These are phyloP conservation scores for Meira nashicola DNA, from an alignment of 1,284 basidiomycete genomes.

Conservation along the genomic window DNA sequence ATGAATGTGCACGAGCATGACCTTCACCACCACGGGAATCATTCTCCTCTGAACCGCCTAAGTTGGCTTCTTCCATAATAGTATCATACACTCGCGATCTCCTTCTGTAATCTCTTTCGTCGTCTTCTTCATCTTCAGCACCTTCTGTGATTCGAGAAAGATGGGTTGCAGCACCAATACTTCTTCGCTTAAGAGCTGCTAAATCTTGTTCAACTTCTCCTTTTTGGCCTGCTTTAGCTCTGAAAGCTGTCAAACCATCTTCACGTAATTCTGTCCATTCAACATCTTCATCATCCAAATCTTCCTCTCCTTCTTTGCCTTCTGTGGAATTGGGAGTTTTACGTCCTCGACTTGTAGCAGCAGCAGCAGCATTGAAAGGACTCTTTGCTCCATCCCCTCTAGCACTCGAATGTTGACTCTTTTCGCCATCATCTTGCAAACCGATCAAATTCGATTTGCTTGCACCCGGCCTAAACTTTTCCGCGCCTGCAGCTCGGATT, in stretches of 20 bases:
- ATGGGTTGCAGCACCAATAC: slow-evolving; percentile 11
- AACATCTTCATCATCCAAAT: slow-evolving; percentile 5
- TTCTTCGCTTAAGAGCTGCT: slow-evolving; percentile 5
- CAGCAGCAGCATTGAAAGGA: too few species aligned
- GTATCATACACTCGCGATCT: neutral
- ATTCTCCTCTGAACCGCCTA: neutral
- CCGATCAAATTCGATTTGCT: neutral
- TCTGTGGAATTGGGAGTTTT: neutral
- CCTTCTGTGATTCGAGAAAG: slow-evolving; percentile 16
- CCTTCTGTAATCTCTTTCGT: neutral
- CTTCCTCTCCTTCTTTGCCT: neutral
- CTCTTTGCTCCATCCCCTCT: neutral
- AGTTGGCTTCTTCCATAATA: neutral
- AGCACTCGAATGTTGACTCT: neutral
- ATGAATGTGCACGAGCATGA: too few species aligned
- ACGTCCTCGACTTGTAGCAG: neutral
- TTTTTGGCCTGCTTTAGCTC: neutral
- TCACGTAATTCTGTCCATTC: slow-evolving; percentile 12
- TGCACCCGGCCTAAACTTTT: slow-evolving; percentile 3
- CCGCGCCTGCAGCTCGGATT: neutral
- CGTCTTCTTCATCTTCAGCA: slow-evolving; percentile 12
- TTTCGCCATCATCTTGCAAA: neutral
- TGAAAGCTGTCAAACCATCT: slow-evolving; percentile 9
- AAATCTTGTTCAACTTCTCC: neutral
- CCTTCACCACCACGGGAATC: neutral